These are phyloP conservation scores for Cryptosporidium sp. DNA, from an alignment of 169 alveolate genomes.

Conservation along the genomic window DNA sequence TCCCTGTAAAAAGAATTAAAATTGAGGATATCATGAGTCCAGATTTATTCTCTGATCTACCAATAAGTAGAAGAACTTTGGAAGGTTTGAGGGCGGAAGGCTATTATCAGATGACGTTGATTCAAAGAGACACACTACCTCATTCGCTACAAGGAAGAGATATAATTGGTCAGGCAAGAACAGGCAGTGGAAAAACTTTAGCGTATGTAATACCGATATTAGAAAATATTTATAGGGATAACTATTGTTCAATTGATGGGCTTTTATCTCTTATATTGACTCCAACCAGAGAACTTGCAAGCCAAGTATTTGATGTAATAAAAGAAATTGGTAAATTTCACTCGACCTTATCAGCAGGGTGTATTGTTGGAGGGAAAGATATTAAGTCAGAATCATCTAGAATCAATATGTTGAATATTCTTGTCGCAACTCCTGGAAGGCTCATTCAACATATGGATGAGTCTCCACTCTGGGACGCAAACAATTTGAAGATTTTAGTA, in stretches of 20 bases:
- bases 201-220: constrained; percentile 91
- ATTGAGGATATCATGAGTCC: constrained; percentile 78
- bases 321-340: constrained; percentile 84
- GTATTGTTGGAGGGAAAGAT: constrained; percentile 93
- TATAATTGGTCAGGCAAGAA: constrained; percentile 88
- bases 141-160: constrained; percentile 93
- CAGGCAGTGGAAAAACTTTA: constrained; percentile 96
- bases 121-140: constrained; percentile 90
- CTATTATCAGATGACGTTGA: constrained; percentile 88
- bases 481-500: constrained; percentile 86
- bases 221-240: constrained; percentile 88
- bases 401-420: constrained; percentile 85
- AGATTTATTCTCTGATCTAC: constrained; percentile 87
- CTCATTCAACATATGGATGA: constrained; percentile 94
- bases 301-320: constrained; percentile 90
- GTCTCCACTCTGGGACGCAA: constrained; percentile 89
- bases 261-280: constrained; percentile 89
- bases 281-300: constrained; percentile 94
- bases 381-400: constrained; percentile 89
- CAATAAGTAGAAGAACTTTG: constrained; percentile 85
- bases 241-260: constrained; percentile 78
- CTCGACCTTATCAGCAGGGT: constrained; percentile 91
- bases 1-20: background rate
- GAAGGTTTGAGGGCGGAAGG: constrained; percentile 87
- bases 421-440: constrained; percentile 96